A percentile compares a stretch with the other conserved stretches of the same genome.
These are phyloP conservation scores for Pythium grandisporangium DNA, from an alignment of 352 stramenopile genomes.

Conservation along the genomic window DNA sequence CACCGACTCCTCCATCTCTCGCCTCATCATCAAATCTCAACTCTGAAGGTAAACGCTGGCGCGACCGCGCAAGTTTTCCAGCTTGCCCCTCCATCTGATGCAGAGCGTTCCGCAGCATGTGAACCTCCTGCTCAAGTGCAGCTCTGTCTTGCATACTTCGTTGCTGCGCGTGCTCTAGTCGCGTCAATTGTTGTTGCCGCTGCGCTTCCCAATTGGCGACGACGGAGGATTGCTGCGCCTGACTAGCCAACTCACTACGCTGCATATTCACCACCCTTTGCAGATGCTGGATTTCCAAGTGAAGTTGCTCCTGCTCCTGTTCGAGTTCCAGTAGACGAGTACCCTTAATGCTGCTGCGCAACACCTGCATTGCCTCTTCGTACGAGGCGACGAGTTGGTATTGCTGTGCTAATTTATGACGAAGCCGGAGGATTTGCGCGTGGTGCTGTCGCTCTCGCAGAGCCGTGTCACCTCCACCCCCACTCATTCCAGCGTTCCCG, in stretches of 20 bases:
- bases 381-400: slow-evolving; percentile 37
- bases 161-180: slow-evolving; percentile 32
- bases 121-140: slow-evolving; percentile 37
- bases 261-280: slow-evolving; percentile 19
- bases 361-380: slow-evolving; percentile 46
- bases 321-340: slow-evolving; percentile 53
- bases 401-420: slow-evolving; percentile 43
- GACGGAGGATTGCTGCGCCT: slow-evolving; percentile 17
- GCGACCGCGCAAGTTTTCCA: too few species aligned
- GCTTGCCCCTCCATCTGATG: too few species aligned
- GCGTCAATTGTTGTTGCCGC: slow-evolving; percentile 22
- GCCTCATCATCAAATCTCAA: too few species aligned
- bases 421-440: slow-evolving; percentile 35
- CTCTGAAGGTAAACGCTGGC: too few species aligned
- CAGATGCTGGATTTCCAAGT: slow-evolving; percentile 25
- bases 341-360: slow-evolving; percentile 34
- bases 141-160: slow-evolving; percentile 22
- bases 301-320: slow-evolving; percentile 38
- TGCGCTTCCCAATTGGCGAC: slow-evolving; percentile 19
- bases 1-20: too few species aligned
- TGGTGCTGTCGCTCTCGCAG: slow-evolving; percentile 40
- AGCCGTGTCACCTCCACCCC: too few species aligned
- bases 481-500: too few species aligned
- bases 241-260: slow-evolving; percentile 17
- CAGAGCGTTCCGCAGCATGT: too few species aligned